Conservation (phyloP, 2,329 filamentous ascomycete species). For the Fusarium udum region DNA sequence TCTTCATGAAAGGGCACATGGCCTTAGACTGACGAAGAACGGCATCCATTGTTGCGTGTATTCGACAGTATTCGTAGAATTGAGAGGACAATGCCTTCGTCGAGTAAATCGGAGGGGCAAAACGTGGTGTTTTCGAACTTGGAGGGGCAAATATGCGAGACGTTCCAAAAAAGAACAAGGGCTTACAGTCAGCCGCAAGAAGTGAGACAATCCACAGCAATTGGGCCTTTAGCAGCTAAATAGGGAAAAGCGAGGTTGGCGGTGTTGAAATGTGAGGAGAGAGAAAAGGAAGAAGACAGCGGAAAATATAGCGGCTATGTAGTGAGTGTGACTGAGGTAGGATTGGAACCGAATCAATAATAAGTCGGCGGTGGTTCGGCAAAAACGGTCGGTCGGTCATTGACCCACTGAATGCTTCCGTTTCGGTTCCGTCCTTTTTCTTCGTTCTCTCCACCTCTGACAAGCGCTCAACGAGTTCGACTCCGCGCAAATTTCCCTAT, state of each 20-base stretch:
- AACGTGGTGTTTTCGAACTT: slow-evolving; percentile 9
- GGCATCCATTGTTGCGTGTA: slow-evolving; percentile 76
- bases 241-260: background rate
- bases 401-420: slow-evolving; percentile 39
- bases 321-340: slow-evolving; percentile 8
- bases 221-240: slow-evolving; percentile 6
- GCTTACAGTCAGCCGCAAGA: slow-evolving; percentile 22
- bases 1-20: slow-evolving; percentile 97
- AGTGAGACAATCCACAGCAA: slow-evolving; percentile 24
- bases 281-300: background rate
- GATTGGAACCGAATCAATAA: slow-evolving; percentile 1
- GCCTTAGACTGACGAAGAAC: slow-evolving; percentile 94
- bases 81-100: slow-evolving; percentile 15
- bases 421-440: slow-evolving; percentile 35
- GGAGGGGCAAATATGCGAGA: slow-evolving; percentile 29
- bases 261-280: background rate
- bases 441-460: background rate
- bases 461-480: background rate
- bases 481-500: slow-evolving; percentile 29
- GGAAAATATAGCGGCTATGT: slow-evolving; percentile 21
- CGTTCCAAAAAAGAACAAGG: slow-evolving; percentile 26
- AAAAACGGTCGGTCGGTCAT: slow-evolving; percentile 33
- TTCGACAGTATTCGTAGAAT: background rate
- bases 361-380: slow-evolving; percentile 37
- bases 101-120: slow-evolving; percentile 29